Evolutionary conservation across 2,329 filamentous ascomycete genomes (phyloP).

Genomic region (Aureobasidium sp.): DNA sequence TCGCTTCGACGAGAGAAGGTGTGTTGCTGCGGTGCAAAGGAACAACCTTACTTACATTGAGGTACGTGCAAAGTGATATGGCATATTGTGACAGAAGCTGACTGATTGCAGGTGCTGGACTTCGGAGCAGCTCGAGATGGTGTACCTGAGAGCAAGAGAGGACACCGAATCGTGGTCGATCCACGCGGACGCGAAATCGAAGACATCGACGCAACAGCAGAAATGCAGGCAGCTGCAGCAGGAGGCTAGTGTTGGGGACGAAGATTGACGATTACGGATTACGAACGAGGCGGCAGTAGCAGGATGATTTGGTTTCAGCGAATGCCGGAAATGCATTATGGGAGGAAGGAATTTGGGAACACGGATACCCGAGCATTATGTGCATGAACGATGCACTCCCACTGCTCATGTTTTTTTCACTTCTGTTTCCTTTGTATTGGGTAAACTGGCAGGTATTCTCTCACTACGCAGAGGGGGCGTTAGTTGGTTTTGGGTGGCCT

Average conservation of each 20-base stretch:
- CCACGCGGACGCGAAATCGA: constrained; percentile 27
- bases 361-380: constrained; percentile 11
- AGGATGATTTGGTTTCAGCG: background rate
- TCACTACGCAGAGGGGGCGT: background rate
- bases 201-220: constrained; percentile 24
- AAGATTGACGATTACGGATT: constrained; percentile 13
- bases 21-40: constrained; percentile 91
- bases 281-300: background rate
- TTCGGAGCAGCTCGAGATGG: constrained; percentile 93
- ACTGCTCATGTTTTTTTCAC: background rate
- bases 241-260: background rate
- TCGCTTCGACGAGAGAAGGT: constrained; percentile 90
- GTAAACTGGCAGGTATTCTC: background rate
- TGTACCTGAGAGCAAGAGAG: constrained; percentile 66
- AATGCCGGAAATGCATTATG: constrained; percentile 1
- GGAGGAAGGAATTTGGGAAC: background rate
- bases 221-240: background rate
- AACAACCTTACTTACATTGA: constrained; percentile 92
- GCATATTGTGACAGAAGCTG: constrained; percentile 22
- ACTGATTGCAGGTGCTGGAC: constrained; percentile 71
- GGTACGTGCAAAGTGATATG: constrained; percentile 48
- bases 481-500: background rate
- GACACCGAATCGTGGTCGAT: constrained; percentile 62
- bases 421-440: background rate
- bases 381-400: background rate